Conservation (phyloP, 345 rosid genomes). For the Mangifera indica region DNA sequence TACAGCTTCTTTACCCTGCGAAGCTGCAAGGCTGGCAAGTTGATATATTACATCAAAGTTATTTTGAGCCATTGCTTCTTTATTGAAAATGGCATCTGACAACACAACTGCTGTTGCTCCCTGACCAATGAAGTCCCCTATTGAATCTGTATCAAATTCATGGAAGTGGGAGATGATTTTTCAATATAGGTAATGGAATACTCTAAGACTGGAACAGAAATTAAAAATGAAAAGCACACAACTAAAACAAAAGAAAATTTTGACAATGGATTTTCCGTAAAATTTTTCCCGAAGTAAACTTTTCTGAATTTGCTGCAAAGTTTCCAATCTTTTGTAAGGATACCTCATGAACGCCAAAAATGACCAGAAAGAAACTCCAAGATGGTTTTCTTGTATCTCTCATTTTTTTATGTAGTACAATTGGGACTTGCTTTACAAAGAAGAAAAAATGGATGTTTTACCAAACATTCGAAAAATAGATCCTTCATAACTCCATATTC, state of each 20-base stretch:
- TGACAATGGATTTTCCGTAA: no score
- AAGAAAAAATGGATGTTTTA: no score
- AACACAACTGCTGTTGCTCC: slow-evolving; percentile 62
- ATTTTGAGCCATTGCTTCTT: slow-evolving; percentile 36
- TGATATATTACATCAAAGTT: slow-evolving; percentile 34
- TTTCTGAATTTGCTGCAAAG: no score
- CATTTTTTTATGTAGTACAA: no score
- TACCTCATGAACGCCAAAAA: no score
- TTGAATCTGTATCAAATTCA: slow-evolving; percentile 37
- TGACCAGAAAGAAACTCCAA: no score
- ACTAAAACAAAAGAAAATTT: neutral
- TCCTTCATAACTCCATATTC: neutral
- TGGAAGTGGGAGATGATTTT: neutral
- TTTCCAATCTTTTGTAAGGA: no score
- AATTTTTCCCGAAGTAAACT: no score
- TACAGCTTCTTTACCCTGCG: slow-evolving; percentile 42
- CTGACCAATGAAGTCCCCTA: slow-evolving; percentile 39
- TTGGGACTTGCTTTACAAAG: no score
- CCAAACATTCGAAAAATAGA: neutral
- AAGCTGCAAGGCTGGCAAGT: slow-evolving; percentile 40
- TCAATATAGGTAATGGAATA: neutral
- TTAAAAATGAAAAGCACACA: no score
- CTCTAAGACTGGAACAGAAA: neutral
- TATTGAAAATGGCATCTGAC: slow-evolving; percentile 53
- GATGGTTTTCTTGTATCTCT: no score